Conservation (phyloP, 306 rosid species). For the Begonia peltatifolia region DNA sequence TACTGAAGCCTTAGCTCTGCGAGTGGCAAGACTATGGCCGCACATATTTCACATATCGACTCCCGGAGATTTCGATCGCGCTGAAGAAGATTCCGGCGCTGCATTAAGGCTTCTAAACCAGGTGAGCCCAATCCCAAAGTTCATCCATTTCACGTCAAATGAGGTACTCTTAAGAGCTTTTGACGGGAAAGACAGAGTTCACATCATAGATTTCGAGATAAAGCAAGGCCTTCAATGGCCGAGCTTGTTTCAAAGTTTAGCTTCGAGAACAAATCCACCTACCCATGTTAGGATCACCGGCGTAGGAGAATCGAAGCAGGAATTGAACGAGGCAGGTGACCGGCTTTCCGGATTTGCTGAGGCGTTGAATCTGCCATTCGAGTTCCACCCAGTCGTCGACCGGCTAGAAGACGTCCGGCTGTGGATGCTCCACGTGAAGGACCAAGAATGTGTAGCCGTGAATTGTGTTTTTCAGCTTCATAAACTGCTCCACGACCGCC, state of each 20-base stretch:
- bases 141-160: conserved; percentile 80
- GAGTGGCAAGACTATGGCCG: conserved; percentile 84
- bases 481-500: conserved; percentile 54
- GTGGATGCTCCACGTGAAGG: conserved; percentile 99
- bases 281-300: conserved; percentile 86
- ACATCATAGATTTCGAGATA: conserved; percentile 86
- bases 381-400: conserved; percentile 89
- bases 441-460: conserved; percentile 72
- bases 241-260: conserved; percentile 80
- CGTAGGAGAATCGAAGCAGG: conserved; percentile 84
- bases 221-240: conserved; percentile 98
- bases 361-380: conserved; percentile 70
- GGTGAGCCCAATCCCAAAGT: conserved; percentile 73
- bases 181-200: conserved; percentile 94
- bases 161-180: conserved; percentile 81
- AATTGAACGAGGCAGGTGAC: conserved; percentile 82
- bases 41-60: conserved; percentile 55
- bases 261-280: conserved; percentile 75
- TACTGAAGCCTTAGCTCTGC: conserved; percentile 74
- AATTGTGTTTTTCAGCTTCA: conserved; percentile 79
- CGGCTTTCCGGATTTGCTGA: conserved; percentile 74
- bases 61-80: conserved; percentile 62
- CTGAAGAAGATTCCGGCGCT: conserved; percentile 52
- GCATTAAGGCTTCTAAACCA: conserved; percentile 72
- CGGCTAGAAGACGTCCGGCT: conserved; percentile 92